Conservation (phyloP, 129 eudicot genomes). For the Heracleum sosnowskyi region DNA sequence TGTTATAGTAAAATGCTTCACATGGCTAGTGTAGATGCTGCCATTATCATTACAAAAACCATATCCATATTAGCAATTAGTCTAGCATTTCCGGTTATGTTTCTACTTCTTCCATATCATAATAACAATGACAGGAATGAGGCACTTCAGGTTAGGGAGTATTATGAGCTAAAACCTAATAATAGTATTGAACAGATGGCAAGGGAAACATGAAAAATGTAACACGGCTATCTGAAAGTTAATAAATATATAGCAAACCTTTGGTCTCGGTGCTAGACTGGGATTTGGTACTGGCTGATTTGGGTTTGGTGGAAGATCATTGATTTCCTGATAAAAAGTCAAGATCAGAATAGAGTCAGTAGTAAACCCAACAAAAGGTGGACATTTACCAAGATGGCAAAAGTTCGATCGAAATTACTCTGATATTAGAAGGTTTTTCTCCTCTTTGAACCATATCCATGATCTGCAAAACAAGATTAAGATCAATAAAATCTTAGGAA, state of each 20-base stretch:
- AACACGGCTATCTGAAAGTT: not conserved
- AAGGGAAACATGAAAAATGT: not conserved
- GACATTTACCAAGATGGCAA: not conserved
- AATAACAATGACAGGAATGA: not conserved
- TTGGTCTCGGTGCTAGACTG: slow-evolving; percentile 62
- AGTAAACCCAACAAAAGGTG: slow-evolving; percentile 1
- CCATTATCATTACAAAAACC: too few relatives aligned
- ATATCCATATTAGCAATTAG: not conserved
- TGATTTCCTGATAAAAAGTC: slow-evolving; percentile 50
- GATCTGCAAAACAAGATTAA: slow-evolving; percentile 45
- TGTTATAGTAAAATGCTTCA: not conserved
- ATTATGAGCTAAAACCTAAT: not conserved
- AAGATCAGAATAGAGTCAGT: slow-evolving; percentile 10
- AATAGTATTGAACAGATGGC: not conserved
- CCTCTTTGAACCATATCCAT: slow-evolving; percentile 96
- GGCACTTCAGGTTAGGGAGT: not conserved
- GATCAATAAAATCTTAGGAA: not conserved
- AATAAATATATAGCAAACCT: slow-evolving; percentile 33
- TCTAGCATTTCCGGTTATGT: not conserved
- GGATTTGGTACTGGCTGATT: slow-evolving; percentile 89
- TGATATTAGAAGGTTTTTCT: slow-evolving; percentile 82
- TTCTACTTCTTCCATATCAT: not conserved
- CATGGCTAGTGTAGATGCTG: not conserved
- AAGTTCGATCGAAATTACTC: slow-evolving; percentile 32
- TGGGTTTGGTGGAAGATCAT: slow-evolving; percentile 92